Base-by-base conservation (phyloP, 2,329 filamentous ascomycete genomes). In the Sporothrix phasma region DNA sequence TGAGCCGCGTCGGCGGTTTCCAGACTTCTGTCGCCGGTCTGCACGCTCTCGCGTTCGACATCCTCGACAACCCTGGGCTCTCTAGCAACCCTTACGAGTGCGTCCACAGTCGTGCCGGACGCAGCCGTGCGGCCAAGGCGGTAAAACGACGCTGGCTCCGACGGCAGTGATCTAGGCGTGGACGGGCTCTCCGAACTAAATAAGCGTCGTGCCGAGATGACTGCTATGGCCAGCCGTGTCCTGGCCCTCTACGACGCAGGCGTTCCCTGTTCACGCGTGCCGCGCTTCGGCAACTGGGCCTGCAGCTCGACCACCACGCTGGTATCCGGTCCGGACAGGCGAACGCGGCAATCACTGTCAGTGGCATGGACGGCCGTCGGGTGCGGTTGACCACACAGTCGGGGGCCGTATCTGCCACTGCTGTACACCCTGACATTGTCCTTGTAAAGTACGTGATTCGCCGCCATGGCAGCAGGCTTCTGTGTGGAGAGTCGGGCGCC, bases 351-450 rank as follows among this genome's bases (percentile, higher is more conserved):
- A 26, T 69, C 5, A 24, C 24, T n/a, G 24, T 68, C 10, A 7
- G 19, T 2, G 66, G 63, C 26, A 63, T 69, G 41, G 65, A 68
- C 41, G 68, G 68, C 31, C 46, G 45, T 6, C 34, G 8, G 2
- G 65, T 68, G 19, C 59, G 46, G 58, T 10, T 67, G 31, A 13
- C 63, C 2, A 66, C 66, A 3, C 13, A 51, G 8, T 56, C 61
- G 0, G 68, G 67, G 22, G 59, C 39, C 19, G 43, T 64, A 10
- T 2, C 43, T 17, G 37, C 56, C 2, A 54, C 66, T 7, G 41
- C 31, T 6, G 58, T 49, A 8, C 67, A 69, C 24, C 66, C 67
- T 1, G 63, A 68, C 34, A 69, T 69, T 64, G 65, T 69, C 17
- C 29, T 66, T 8, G 45, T 68, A 13, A 67, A 67, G 66, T 68